Evolutionary conservation across 495 filamentous ascomycete genomes (phyloP).

Genomic region (Clohesyomyces aquaticus): DNA sequence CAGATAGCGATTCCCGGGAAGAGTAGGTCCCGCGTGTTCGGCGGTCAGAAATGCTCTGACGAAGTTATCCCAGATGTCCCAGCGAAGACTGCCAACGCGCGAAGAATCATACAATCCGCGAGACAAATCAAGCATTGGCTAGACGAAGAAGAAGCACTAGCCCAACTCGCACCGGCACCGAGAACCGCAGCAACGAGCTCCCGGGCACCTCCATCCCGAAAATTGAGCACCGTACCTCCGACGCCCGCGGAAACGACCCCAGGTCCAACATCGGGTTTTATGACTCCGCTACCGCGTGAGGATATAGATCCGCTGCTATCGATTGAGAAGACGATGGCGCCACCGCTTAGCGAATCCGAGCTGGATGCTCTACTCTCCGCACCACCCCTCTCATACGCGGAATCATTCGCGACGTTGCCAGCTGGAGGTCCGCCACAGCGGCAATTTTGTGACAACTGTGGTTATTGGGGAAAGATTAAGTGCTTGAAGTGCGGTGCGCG

Average conservation of each 20-base stretch:
- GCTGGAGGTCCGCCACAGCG: constrained; percentile 57
- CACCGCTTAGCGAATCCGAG: constrained; percentile 45
- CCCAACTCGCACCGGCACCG: constrained; percentile 18
- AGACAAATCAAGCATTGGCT: constrained; percentile 37
- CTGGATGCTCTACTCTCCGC: constrained; percentile 69
- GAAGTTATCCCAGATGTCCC: neutral
- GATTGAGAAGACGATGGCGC: constrained; percentile 20
- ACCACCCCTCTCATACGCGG: constrained; percentile 78
- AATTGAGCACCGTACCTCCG: constrained; percentile 17
- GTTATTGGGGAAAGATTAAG: constrained; percentile 86
- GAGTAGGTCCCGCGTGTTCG: neutral
- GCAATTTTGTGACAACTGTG: constrained; percentile 84
- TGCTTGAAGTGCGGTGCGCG: constrained; percentile 82
- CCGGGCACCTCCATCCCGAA: neutral
- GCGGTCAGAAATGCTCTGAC: neutral
- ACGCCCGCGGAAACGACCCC: constrained; percentile 35
- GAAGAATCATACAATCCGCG: constrained; percentile 34
- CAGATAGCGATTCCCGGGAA: constrained; percentile 64
- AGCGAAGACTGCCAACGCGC: constrained; percentile 32
- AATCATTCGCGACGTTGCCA: constrained; percentile 63
- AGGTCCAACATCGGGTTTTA: neutral
- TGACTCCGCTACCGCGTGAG: neutral
- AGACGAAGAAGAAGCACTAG: constrained; percentile 40
- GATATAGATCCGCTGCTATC: constrained; percentile 20
- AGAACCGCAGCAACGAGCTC: constrained; percentile 4